Evolutionary conservation across 176 grass and related monocot species (phyloP).

Genomic region (Neostapfia colusana): DNA sequence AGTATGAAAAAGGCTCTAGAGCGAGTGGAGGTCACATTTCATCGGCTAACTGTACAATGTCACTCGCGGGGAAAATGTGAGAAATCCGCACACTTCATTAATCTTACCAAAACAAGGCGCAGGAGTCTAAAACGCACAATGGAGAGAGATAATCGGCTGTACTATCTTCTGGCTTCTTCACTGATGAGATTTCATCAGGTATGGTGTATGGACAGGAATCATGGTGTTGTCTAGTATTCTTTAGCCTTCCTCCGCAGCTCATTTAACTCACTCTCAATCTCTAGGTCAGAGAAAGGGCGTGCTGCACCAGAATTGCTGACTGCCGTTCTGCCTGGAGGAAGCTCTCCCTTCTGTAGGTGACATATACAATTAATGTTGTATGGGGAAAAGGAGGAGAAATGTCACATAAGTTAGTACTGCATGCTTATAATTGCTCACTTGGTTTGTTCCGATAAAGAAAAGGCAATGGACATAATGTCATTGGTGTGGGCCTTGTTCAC

Average conservation of each 20-base stretch:
- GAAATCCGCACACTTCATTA: neutral
- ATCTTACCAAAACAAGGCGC: constrained; percentile 14
- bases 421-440: neutral
- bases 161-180: constrained; percentile 31
- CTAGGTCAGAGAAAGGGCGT: constrained; percentile 59
- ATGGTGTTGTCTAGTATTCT: constrained; percentile 52
- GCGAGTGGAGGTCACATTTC: constrained; percentile 31
- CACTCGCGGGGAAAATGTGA: constrained; percentile 31
- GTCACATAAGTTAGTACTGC: neutral
- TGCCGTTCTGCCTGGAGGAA: constrained; percentile 68
- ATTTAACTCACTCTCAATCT: constrained; percentile 86
- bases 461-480: neutral
- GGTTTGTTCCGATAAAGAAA: constrained; percentile 8
- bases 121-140: constrained; percentile 6
- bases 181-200: constrained; percentile 4
- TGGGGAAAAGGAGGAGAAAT: neutral
- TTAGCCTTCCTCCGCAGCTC: constrained; percentile 83
- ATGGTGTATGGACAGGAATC: neutral
- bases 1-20: neutral
- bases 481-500: constrained; percentile 16
- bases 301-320: constrained; percentile 45
- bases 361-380: neutral
- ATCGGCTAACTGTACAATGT: constrained; percentile 45
- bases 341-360: constrained; percentile 75
- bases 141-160: constrained; percentile 11